Conservation (phyloP, 2,329 filamentous ascomycete species). For the Tympanopsis confertula region DNA sequence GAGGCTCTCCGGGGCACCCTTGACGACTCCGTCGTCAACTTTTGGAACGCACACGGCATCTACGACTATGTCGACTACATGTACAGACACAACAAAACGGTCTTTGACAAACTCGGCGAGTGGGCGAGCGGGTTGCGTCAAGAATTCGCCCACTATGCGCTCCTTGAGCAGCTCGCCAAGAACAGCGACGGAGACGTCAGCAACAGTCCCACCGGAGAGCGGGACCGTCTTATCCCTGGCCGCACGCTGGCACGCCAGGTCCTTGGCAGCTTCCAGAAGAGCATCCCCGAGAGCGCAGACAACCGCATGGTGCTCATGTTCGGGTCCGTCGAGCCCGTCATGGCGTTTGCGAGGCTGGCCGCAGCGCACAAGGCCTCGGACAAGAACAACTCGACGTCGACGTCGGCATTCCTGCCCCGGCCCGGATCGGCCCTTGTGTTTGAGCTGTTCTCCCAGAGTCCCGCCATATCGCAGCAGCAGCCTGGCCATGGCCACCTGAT, state of each 20-base stretch:
- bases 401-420: conserved; percentile 39
- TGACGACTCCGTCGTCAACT: conserved; percentile 20
- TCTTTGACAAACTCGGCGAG: conserved; percentile 23
- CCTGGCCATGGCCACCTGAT: conserved; percentile 13
- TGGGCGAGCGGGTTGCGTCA: conserved; percentile 33
- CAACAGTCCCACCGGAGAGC: conserved; percentile 20
- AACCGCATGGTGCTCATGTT: conserved; percentile 41
- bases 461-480: conserved; percentile 9
- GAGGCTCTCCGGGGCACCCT: conserved; percentile 25
- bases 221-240: conserved; percentile 37
- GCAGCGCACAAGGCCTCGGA: conserved; percentile 26
- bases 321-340: conserved; percentile 39
- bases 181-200: conserved; percentile 49
- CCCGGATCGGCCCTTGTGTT: conserved; percentile 69
- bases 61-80: conserved; percentile 45
- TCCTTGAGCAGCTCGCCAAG: conserved; percentile 48
- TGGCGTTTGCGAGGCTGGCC: conserved; percentile 40
- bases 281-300: conserved; percentile 24
- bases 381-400: conserved; percentile 36
- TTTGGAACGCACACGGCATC: conserved; percentile 36
- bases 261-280: conserved; percentile 26
- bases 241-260: conserved; percentile 36
- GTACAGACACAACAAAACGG: conserved; percentile 35
- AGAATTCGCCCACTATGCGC: conserved; percentile 51
- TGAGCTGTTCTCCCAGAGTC: conserved; percentile 44